A percentile compares a stretch with the other conserved stretches of the same genome.
Evolutionary conservation across 2,329 filamentous ascomycete species (phyloP).

Genomic region (Apiospora phragmitis): DNA sequence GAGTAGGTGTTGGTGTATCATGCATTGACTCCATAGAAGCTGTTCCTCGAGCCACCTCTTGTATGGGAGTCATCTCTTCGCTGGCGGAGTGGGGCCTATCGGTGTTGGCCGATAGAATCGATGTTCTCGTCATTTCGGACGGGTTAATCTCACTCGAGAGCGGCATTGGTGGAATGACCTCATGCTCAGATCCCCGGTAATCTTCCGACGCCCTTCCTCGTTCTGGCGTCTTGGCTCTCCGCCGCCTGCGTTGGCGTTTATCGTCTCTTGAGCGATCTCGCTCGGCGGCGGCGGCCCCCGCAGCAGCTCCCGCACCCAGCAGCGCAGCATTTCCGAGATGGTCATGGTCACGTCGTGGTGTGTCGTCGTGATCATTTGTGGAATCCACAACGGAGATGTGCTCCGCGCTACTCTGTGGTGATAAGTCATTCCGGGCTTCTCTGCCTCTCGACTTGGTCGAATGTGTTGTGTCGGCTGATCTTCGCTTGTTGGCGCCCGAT

Average conservation of each 20-base stretch:
- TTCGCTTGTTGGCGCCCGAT: conserved; percentile 54
- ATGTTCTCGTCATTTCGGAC: conserved; percentile 85
- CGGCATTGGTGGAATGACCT: conserved; percentile 77
- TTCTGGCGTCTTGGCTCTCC: conserved; percentile 52
- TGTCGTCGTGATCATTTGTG: conserved; percentile 42
- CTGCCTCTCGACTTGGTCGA: conserved; percentile 49
- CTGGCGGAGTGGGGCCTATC: conserved; percentile 71
- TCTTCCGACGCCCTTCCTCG: conserved; percentile 49
- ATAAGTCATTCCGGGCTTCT: conserved; percentile 57
- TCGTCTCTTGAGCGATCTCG: conserved; percentile 47
- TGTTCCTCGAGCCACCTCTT: conserved; percentile 63
- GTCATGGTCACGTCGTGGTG: conserved; percentile 46
- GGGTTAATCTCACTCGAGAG: conserved; percentile 82
- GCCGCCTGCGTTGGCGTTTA: conserved; percentile 52
- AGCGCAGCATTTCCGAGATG: conserved; percentile 38
- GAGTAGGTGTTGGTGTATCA: conserved; percentile 60
- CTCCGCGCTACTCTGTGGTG: conserved; percentile 49
- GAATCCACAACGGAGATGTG: conserved; percentile 48
- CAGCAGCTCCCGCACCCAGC: conserved; percentile 45
- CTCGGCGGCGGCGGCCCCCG: conserved; percentile 37
- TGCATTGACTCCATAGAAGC: conserved; percentile 58
- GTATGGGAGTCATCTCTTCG: conserved; percentile 60
- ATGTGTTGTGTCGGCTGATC: conserved; percentile 53
- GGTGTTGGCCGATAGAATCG: conserved; percentile 79
- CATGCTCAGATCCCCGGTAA: conserved; percentile 52